Evolutionary conservation across 2,329 filamentous ascomycete species (phyloP), one percentile per base, ranked within the genome.

Genomic region (Harringtonia lauricola): DNA sequence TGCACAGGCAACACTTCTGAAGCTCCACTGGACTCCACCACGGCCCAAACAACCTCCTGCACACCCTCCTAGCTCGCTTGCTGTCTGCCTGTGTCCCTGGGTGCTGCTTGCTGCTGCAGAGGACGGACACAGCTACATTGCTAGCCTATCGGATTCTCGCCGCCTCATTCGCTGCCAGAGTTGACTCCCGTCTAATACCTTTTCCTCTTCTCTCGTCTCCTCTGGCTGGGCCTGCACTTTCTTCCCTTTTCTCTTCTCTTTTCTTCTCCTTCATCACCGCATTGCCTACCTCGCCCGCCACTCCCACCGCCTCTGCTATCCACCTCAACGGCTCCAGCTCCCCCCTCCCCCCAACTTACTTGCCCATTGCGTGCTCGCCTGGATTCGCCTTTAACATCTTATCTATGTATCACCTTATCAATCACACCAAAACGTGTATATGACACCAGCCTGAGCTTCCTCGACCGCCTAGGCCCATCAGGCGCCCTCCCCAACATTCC

Each of bases 71-170:
- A 26, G 24, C 24, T 26, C 7, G 24, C 10, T 12, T 33, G 33
- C 21, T 35, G 38, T 28, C 40, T 45, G 42, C 19, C 36, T 44
- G 6, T 36, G 24, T 39, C 14, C 15, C n/a, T 30, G 14, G 21
- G n/a, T n/a, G n/a, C 31, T 14, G 17, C 13, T 17, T 19, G 13
- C n/a, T 13, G 17, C 40, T 46, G 44, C 45, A 39, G n/a, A 38
- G 35, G 15, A 34, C 17, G 39, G 12, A 29, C 14, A 22, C 18
- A n/a, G 37, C 26, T 18, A 17, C 13, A 14, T 36, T 36, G 12
- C 26, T 30, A 47, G 42, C 50, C 49, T 50, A 49, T 50, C 50
- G 48, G 50, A 44, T 43, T 41, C 46, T 41, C 43, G 47, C 46
- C 46, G 48, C 45, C 44, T 50, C 33, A 45, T 47, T 51, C 41